phyloP scores from a whole-genome alignment of 1,284 basidiomycete genomes.

The Moesziomyces globuligerus region DNA sequence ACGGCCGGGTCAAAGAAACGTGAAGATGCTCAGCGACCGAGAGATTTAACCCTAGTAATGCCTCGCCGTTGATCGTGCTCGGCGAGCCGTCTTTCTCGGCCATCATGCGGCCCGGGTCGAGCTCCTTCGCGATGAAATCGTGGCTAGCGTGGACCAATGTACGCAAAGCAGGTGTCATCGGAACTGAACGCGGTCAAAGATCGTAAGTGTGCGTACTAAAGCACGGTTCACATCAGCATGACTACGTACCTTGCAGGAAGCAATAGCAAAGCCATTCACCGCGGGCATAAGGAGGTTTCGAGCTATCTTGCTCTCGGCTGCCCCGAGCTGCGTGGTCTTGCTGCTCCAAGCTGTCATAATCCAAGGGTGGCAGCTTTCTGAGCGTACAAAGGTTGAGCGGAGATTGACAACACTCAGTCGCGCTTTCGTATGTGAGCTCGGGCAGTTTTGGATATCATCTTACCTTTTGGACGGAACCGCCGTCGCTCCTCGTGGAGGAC shows the following conservation, averaged over 20 bases:
- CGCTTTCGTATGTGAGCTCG: no score
- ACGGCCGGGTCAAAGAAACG: conserved; percentile 49
- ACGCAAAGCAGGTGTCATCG: background rate
- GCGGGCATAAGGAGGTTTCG: background rate
- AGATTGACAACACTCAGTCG: background rate
- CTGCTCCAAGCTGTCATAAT: conserved; percentile 9
- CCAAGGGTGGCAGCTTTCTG: conserved; percentile 30
- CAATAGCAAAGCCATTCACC: conserved; percentile 54
- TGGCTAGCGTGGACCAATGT: background rate
- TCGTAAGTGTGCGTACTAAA: background rate
- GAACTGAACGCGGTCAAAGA: no score
- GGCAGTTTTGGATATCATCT: no score
- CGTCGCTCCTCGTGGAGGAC: no score
- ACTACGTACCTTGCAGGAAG: conserved; percentile 37
- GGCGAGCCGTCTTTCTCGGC: background rate
- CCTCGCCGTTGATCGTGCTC: background rate
- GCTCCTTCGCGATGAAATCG: no score
- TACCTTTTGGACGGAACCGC: conserved; percentile 12
- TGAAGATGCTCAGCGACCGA: conserved; percentile 10
- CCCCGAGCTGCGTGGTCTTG: background rate
- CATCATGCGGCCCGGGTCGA: no score
- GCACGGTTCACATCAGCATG: background rate
- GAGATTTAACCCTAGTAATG: background rate
- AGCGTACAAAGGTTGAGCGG: background rate
- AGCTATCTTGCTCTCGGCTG: background rate